Evolutionary conservation across 768 basidiomycete genomes (phyloP), one percentile per base, ranked within the genome.

Genomic region (Cubamyces lactineus): DNA sequence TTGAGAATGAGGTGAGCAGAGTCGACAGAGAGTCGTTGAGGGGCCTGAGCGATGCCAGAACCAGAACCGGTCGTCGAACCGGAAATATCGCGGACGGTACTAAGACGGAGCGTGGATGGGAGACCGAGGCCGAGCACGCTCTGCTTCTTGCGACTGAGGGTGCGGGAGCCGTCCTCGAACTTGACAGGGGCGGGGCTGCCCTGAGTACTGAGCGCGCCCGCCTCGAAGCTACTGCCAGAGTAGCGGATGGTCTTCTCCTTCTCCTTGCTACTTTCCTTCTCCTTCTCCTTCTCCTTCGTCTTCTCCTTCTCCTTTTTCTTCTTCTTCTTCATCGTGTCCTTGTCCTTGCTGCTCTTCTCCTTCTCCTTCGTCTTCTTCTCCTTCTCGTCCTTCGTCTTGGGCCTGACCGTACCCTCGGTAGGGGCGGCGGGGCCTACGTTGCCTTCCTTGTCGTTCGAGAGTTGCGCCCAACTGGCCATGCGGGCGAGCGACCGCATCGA

Each of bases 401-500:
- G 73, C 60, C 75, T 76, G 67, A 69, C 71, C 30, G 59, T 61
- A 26, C 49, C 19, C 11, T 49, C 59, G 12, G 63, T 61, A 55
- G 71, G 74, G 6, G 68, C 43, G 26, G 70, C 56, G 34, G 72
- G 70, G 12, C 70, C 55, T 2, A 52, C 34, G 59, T 70, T 65
- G 43, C 46, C 67, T 65, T 73, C 72, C 68, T 73, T 73, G 46
- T 79, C 76, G 16, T 74, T 76, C 70, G 76, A 80, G 57, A 85
- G 73, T 67, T 86, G 86, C 23, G 85, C 84, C 88, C 89, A 89
- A 68, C 86, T 87, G 1, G 86, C 83, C 48, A 92, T 86, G 38
- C 86, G 77, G 3, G 91, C 91, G 43, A 92, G 73, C 2, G 86
- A 87, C 26, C 86, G 80, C 66, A 94, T 86, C 15, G 86, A 88